Base-by-base conservation (phyloP, 768 basidiomycete species). In the Kwoniella shandongensis region DNA sequence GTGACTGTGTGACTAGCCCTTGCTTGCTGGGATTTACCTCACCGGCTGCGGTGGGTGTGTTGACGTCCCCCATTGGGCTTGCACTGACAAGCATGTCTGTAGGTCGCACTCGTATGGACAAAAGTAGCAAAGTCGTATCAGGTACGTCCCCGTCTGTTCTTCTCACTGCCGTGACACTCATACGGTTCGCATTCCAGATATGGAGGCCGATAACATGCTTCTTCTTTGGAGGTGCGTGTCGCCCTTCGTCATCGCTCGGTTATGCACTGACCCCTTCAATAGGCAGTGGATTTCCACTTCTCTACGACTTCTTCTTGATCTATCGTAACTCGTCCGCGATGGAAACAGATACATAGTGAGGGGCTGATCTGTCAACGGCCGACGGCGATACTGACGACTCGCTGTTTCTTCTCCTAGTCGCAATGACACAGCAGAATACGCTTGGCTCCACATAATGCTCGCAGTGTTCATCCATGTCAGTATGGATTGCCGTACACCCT, bases 301-400 rank as follows among this genome's bases (percentile, higher is more conserved):
- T 76, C 2, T 76, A 69, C 44, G 75, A 76, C 50, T 66, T 75
- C 22, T 76, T 76, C 65, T 52, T 75, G 45, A 74, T 72, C 35
- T 76, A 74, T 38, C 73, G 73, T 6, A 76, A 76, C 44, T 71
- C 69, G 4, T 69, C 66, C 7, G 51, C 66, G 1, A 54, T 76
- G 47, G 75, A 76, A 54, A 48, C 38, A 29, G 66, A 75, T 27
- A 59, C 54, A 18, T 76, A 64, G 75, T 73, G 52, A 61, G 75
- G 59, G 8, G 20, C 29, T 12, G 22, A 36, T n/a, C 35, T 15
- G 15, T 50, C 4, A n/a, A 20, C 50, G 13, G 32, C 29, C 8
- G 3, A 6, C 2, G 20, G 13, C 44, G 23, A 26, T 3, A 53
- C 4, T 44, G 42, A 38, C 13, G 25, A 2, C 27, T 42, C 17